A percentile compares a stretch with the other conserved stretches of the same genome.
phyloP scores from a whole-genome alignment of 768 basidiomycete genomes.

The Hemileccinum impolitum region DNA sequence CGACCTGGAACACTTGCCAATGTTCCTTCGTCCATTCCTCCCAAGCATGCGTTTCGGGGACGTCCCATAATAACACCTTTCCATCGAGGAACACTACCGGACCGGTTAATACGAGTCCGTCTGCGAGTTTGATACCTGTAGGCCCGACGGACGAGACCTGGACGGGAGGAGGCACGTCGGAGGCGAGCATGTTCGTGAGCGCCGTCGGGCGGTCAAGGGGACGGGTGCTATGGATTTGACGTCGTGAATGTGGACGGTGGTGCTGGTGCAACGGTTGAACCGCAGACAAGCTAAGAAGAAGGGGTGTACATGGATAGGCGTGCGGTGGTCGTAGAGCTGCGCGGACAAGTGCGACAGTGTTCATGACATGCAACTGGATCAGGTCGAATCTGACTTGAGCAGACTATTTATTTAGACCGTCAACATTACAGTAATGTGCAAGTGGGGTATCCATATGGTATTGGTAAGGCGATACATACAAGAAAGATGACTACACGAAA shows the following conservation, averaged over 20 bases:
- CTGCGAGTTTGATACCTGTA: slow-evolving; percentile 65
- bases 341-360: slow-evolving; percentile 7
- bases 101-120: slow-evolving; percentile 73
- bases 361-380: not conserved
- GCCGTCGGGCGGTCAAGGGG: slow-evolving; percentile 23
- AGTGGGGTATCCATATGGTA: not conserved
- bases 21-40: slow-evolving; percentile 68
- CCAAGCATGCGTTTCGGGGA: slow-evolving; percentile 53
- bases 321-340: slow-evolving; percentile 1
- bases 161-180: slow-evolving; percentile 63
- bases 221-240: slow-evolving; percentile 16
- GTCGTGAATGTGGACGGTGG: no score
- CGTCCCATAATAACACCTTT: slow-evolving; percentile 88
- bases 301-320: not conserved
- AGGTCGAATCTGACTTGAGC: not conserved
- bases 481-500: not conserved
- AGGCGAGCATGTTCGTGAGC: slow-evolving; percentile 72
- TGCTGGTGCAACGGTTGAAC: not conserved
- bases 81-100: slow-evolving; percentile 85
- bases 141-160: slow-evolving; percentile 66
- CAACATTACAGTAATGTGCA: no score
- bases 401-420: not conserved
- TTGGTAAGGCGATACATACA: slow-evolving; percentile 10
- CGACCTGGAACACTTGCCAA: slow-evolving; percentile 77
- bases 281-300: not conserved